Base-by-base conservation (phyloP, 768 basidiomycete genomes). In the Agaricus bisporus region DNA sequence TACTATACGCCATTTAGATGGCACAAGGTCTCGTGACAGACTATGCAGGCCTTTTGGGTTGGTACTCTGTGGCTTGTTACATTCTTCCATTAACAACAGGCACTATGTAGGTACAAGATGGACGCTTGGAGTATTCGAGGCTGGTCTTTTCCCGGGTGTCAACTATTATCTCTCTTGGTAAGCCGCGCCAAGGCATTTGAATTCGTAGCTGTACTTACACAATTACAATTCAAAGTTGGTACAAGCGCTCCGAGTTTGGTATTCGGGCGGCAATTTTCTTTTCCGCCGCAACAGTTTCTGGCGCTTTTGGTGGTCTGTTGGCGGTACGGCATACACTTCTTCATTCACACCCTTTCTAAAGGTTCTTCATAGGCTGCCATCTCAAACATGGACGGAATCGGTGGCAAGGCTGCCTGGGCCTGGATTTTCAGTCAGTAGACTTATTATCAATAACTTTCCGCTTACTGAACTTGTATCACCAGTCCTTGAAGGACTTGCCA, bases 221-320 rank as follows among this genome's bases (percentile, higher is more conserved):
- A 7, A 53, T 22, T 49, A 22, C 28, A 37, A 41, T 22, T 32
- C 37, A 1, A 44, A 76, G 73, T 56, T 79, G 73, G 78, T 76
- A 75, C 59, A 78, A 83, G 60, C 85, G 88, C 35, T 82, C 82
- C 12, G 91, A 92, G 61, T 88, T 88, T 58, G 88, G 86, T 54
- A 71, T 83, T 67, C 59, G 75, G 7, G 76, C 82, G 22, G 82
- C 85, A 0, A 61, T 88, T 26, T 89, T 88, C 69, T 89, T 88
- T 70, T 81, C 82, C 0, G 85, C 89, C 3, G 88, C 89, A 0
- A 89, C 86, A 2, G 79, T 88, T 0, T 83, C 87, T 2, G 91
- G 89, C n/a, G 88, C 88, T 18, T 91, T 91, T 58, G 86, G 86
- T 49, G 86, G 86, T 47, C 70, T 88, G 17, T 79, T 89, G 45